Base-by-base conservation (phyloP, 1,284 basidiomycete genomes). In the Ustilago bromivora region DNA sequence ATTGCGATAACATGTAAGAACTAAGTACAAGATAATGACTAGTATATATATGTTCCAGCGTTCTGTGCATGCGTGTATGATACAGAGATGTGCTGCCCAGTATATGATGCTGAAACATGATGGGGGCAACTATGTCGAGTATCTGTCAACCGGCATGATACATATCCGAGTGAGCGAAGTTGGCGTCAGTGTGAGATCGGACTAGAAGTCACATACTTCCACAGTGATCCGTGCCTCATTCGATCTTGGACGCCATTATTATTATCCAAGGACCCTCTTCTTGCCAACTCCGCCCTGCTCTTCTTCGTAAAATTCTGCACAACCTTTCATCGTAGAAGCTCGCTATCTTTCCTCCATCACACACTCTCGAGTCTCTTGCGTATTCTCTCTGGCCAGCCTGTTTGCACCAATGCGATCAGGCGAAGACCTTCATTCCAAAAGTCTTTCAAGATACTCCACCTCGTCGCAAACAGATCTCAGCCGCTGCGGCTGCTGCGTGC, bases 401-500 rank as follows among this genome's bases (percentile, higher is more conserved):
- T 49, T 58, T 46, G 57, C 43, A 8, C 32, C 28, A 6, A 35
- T 23, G 47, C 57, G 57, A 58, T 46, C 57, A 58, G 57, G 57
- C 31, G 1, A 51, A 28, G 49, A 51, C 28, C 49, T 12, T 55
- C 36, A 43, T 34, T 41, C 36, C 40, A 15, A 17, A 17, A 35
- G 23, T 52, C 52, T 36, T 46, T 40, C 67, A 70, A 60, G 43
- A 67, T 71, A 70, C 34, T 61, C 55, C 43, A 36, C 32, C 61
- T 76, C 54, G 58, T 57, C 43, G 8, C 49, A 35, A 34, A 47
- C 51, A 61, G 51, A 17, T 28, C 54, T 31, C 34, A 35, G 65
- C 61, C 66, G 74, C 65, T 66, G 19, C 66, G 68, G 49, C 62
- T 69, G 55, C 57, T 72, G 57, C 69, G 69, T 66, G 69, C 74